Conservation (phyloP, 2,329 filamentous ascomycete species). For the Hymenoscyphus fraxineus region DNA sequence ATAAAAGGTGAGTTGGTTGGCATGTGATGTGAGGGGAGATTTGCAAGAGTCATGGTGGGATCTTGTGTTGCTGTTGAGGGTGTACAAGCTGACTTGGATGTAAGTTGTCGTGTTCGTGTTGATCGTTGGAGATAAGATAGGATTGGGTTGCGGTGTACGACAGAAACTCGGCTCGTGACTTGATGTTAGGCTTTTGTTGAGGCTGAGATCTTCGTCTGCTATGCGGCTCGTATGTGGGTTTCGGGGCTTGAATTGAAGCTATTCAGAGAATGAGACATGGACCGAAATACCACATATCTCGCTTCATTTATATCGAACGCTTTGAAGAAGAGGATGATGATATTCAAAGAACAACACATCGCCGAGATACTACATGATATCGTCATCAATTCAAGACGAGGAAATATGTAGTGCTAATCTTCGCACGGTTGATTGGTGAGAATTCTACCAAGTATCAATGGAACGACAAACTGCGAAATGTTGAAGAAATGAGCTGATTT, state of each 20-base stretch:
- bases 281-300: not conserved
- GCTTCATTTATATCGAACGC: not conserved
- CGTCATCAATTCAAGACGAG: constrained; percentile 1
- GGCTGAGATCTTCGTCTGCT: not conserved
- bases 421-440: not conserved
- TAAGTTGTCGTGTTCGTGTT: not conserved
- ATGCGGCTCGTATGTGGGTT: not conserved
- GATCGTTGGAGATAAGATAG: not conserved
- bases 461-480: not conserved
- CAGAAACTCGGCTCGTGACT: not conserved
- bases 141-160: not conserved
- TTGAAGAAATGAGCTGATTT: not conserved
- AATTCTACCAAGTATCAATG: not conserved
- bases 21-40: not conserved
- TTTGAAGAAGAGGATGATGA: not conserved
- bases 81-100: not conserved
- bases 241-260: not conserved
- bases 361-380: constrained; percentile 1
- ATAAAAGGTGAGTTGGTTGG: not conserved
- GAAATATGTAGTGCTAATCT: not conserved
- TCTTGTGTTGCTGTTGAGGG: not conserved
- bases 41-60: not conserved
- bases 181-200: not conserved
- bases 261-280: constrained; percentile 1
- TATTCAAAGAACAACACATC: not conserved